Percentiles rank a stretch among this genome's conserved stretches.
These are phyloP conservation scores for Azolla pinnata DNA, from an alignment of 75 land plant species.

Conservation along the genomic window DNA sequence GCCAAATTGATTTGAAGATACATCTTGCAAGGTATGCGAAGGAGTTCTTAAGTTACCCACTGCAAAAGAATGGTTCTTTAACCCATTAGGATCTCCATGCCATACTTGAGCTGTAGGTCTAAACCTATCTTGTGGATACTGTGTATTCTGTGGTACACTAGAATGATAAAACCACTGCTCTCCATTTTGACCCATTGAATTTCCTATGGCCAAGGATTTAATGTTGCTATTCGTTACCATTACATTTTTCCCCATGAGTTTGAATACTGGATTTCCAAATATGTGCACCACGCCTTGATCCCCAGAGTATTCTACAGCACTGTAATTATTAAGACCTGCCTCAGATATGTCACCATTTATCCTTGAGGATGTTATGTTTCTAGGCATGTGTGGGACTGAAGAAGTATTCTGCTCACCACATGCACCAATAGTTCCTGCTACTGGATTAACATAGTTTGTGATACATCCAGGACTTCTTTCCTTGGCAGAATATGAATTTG, in stretches of 20 bases:
- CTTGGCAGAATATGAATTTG: too few relatives aligned
- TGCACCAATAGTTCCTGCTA: too few relatives aligned
- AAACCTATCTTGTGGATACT: background rate
- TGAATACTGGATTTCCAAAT: conserved; percentile 40
- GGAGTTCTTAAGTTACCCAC: background rate
- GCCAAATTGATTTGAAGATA: background rate
- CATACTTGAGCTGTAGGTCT: background rate
- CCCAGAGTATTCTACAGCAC: background rate
- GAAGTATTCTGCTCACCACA: too few relatives aligned
- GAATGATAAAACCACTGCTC: background rate
- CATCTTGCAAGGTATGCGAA: background rate
- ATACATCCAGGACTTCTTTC: too few relatives aligned
- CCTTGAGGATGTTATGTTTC: too few relatives aligned
- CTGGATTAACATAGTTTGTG: too few relatives aligned
- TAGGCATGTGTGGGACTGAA: too few relatives aligned
- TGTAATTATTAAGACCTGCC: background rate
- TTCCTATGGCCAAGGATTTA: conserved; percentile 1
- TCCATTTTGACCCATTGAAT: background rate
- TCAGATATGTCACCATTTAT: too few relatives aligned
- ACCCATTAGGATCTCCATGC: background rate
- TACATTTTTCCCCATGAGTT: conserved; percentile 71
- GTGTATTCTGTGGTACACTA: background rate
- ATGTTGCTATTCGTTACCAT: conserved; percentile 40
- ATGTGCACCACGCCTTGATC: conserved; percentile 16
- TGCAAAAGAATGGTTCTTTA: background rate